Evolutionary conservation across 139 green algal species (phyloP), one percentile per base, ranked within the genome.

Genomic region (Chlamydomonas incerta): DNA sequence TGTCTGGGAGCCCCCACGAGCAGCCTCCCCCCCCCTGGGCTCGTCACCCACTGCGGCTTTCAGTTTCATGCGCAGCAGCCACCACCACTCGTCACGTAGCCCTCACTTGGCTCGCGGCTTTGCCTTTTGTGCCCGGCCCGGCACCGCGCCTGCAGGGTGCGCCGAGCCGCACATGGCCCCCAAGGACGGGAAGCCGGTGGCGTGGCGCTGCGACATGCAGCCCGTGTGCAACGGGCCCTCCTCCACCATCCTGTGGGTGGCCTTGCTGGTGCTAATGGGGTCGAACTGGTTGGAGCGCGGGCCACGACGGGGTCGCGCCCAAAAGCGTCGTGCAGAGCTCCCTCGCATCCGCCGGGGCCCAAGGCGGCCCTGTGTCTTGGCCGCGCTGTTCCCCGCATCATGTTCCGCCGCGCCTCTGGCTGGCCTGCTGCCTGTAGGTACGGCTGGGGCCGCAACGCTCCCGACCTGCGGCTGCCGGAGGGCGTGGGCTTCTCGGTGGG

Each of bases 361-460:
- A n/a, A n/a, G n/a, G n/a, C n/a, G n/a, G n/a, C n/a, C n/a, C n/a
- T n/a, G n/a, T n/a, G n/a, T n/a, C n/a, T n/a, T 20, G 23, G 20
- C 20, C 23, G 10, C 62, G 23, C 62, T 2, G 20, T 68, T 28
- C 24, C 20, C n/a, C n/a, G n/a, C n/a, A n/a, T n/a, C n/a, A n/a
- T n/a, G n/a, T n/a, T n/a, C n/a, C n/a, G n/a, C n/a, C n/a, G n/a
- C n/a, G n/a, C n/a, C n/a, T n/a, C n/a, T n/a, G n/a, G n/a, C n/a
- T n/a, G n/a, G n/a, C n/a, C 41, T 50, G 41, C 41, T 50, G 41
- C 95, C 74, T 52, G 2, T 41, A 87, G 86, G 37, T 98, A 97
- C 87, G 96, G 95, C 33, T 98, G 96, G 96, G 96, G 92, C 65
- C 94, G 93, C 58, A 94, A 97, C 57, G 96, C 96, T 3, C 91